Conservation (phyloP, 805 yeast genomes). For the Candida suzukii region DNA sequence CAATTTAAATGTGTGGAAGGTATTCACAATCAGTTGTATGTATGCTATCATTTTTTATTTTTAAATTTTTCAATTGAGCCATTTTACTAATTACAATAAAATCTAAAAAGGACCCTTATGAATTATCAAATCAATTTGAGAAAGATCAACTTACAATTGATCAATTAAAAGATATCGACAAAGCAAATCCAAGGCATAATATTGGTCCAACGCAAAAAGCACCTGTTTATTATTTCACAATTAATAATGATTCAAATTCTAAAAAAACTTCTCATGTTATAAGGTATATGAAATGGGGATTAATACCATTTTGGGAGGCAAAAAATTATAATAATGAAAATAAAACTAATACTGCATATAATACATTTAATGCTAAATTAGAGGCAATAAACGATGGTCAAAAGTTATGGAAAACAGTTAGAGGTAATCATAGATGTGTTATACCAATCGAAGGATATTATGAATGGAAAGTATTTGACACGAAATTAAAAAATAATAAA, state of each 20-base stretch:
- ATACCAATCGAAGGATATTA: constrained; percentile 80
- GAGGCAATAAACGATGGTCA: constrained; percentile 48
- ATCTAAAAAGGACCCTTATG: constrained; percentile 34
- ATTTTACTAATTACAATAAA: no score
- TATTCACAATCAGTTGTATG: constrained; percentile 22
- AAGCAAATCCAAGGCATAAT: constrained; percentile 39
- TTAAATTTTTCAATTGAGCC: no score
- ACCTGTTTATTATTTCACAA: constrained; percentile 30
- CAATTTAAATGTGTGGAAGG: constrained; percentile 31
- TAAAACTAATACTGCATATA: constrained; percentile 28
- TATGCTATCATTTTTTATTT: no score
- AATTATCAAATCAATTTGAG: constrained; percentile 33
- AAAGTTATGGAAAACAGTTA: constrained; percentile 51
- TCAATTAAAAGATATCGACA: constrained; percentile 12
- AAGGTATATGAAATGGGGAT: constrained; percentile 71
- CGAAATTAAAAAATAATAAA: constrained; percentile 35
- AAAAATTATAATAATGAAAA: constrained; percentile 25
- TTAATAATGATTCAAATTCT: constrained; percentile 12
- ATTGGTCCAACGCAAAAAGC: constrained; percentile 53
- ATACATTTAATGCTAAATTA: constrained; percentile 65
- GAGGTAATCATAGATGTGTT: constrained; percentile 52
- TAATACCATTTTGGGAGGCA: constrained; percentile 62
- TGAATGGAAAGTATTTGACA: constrained; percentile 54
- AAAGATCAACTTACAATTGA: constrained; percentile 19
- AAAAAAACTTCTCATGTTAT: constrained; percentile 21